Base-by-base conservation (phyloP, 2,329 filamentous ascomycete species). In the Beauveria asiatica region DNA sequence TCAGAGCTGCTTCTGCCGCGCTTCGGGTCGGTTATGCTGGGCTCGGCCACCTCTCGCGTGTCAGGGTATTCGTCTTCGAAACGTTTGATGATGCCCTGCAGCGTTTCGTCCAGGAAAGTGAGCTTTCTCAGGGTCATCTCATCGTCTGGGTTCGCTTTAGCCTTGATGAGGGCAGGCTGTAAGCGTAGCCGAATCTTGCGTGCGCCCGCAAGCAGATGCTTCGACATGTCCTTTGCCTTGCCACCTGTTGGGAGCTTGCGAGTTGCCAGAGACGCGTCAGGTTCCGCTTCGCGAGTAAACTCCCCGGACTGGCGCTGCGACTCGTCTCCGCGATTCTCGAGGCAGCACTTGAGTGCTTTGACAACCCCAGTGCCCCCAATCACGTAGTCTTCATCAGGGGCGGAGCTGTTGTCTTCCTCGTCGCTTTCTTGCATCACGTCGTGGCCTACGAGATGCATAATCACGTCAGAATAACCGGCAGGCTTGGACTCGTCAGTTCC, bases 1-100 rank as follows among this genome's bases (percentile, higher is more conserved):
- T 39, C 39, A 5, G 46, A 53, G n/a, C 21, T 23, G 53, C 56
- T 62, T 11, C 61, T 58, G 37, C n/a, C 16, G 42, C 53, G 57
- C 17, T 25, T 45, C 56, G 17, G 17, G 37, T 57, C 54, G 8
- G 8, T 19, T 11, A 48, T 11, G 21, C 53, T 55, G 23, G 58
- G n/a, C 17, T 54, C 25, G 1, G 23, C 7, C 6, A 65, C 50
- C 67, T 67, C 78, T 41, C 90, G 85, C 0, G 90, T 95, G 70
- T 97, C 93, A 0, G 94, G 94, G 68, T 92, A 97, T 73, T 97
- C 93, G 70, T 96, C 89, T 72, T 97, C 94, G 70, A 97, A 99
- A 30, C 94, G 88, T 70, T 90, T 87, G 69, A 97, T 97, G 76
- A 97, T 97, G 65, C 88, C 87, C 68, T 92, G 83, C 10, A 99